phyloP scores from a whole-genome alignment of 805 yeast species.

The Ogataea thermomethanolica region DNA sequence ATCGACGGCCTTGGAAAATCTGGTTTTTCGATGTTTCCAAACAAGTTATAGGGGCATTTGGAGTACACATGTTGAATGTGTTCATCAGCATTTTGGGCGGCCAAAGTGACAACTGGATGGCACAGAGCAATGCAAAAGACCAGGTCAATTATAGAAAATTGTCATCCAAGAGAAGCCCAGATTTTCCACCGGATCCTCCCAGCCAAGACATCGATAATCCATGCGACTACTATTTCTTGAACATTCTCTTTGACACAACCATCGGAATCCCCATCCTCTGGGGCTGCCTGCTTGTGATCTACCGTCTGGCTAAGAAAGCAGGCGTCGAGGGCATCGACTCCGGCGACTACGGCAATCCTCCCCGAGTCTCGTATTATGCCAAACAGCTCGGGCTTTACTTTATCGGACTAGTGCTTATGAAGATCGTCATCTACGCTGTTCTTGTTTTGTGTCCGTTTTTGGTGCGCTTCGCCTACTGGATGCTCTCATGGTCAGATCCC shows the following conservation, averaged over 20 bases:
- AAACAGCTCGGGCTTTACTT: slow-evolving; percentile 74
- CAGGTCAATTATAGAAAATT: no score
- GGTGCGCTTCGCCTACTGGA: slow-evolving; percentile 66
- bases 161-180: no score
- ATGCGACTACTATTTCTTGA: slow-evolving; percentile 93
- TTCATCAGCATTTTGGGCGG: slow-evolving; percentile 60
- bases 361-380: slow-evolving; percentile 56
- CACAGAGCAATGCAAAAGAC: not conserved
- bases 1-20: slow-evolving; percentile 76
- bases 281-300: slow-evolving; percentile 49
- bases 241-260: slow-evolving; percentile 86
- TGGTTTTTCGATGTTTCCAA: slow-evolving; percentile 91
- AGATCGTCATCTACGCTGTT: slow-evolving; percentile 53
- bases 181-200: slow-evolving; percentile 8
- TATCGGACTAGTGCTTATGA: slow-evolving; percentile 54
- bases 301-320: slow-evolving; percentile 41
- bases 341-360: slow-evolving; percentile 66
- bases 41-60: slow-evolving; percentile 83
- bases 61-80: slow-evolving; percentile 77
- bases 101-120: slow-evolving; percentile 20
- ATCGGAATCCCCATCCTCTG: slow-evolving; percentile 85
- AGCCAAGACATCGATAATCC: slow-evolving; percentile 50
- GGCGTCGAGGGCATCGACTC: slow-evolving; percentile 47
- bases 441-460: slow-evolving; percentile 62
- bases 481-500: slow-evolving; percentile 78